Base-by-base conservation (phyloP, 352 stramenopile genomes). In the Pelagophyceae sp. region DNA sequence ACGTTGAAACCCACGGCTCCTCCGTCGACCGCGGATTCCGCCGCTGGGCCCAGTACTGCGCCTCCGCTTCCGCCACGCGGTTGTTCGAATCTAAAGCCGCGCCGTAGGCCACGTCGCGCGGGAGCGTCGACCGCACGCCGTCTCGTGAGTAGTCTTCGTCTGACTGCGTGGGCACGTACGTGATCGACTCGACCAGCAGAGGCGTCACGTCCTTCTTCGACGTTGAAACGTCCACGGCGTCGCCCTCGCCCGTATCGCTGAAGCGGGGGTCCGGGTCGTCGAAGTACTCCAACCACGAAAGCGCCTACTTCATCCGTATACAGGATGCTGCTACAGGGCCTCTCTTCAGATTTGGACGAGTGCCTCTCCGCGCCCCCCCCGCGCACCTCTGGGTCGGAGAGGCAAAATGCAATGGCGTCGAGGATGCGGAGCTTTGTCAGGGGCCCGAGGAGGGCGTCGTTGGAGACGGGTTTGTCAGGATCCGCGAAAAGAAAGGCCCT, bases 251-350 rank as follows among this genome's bases (percentile, higher is more conserved):
- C 58, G 58, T 35, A 31, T 11, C 58, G 23, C 11, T 31, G 58
- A 11, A 31, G 0, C 51, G 51, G 3, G 67, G 67, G n/a, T 74
- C 67, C 17, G 67, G 67, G 31, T 74, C 67, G 38, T 74, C 67
- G 33, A 74, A 74, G 33, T 60, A 74, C 23, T 74, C 67, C 0
- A 74, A 20, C 67, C 67, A 74, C 25, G 67, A 60, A 45, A 38
- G 6, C 17, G 35, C 63, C 35, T 50, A n/a, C n/a, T n/a, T n/a
- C n/a, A n/a, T n/a, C n/a, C n/a, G n/a, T n/a, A n/a, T n/a, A n/a
- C n/a, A n/a, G n/a, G n/a, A n/a, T n/a, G n/a, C n/a, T n/a, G n/a
- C n/a, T n/a, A n/a, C n/a, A n/a, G n/a, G n/a, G n/a, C n/a, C n/a
- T n/a, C n/a, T n/a, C n/a, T n/a, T n/a, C n/a, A n/a, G n/a, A n/a